A percentile compares a stretch with the other conserved stretches of the same genome.
These are phyloP conservation scores for Rhizopogon vesiculosus DNA, from an alignment of 768 basidiomycete genomes.

Conservation along the genomic window DNA sequence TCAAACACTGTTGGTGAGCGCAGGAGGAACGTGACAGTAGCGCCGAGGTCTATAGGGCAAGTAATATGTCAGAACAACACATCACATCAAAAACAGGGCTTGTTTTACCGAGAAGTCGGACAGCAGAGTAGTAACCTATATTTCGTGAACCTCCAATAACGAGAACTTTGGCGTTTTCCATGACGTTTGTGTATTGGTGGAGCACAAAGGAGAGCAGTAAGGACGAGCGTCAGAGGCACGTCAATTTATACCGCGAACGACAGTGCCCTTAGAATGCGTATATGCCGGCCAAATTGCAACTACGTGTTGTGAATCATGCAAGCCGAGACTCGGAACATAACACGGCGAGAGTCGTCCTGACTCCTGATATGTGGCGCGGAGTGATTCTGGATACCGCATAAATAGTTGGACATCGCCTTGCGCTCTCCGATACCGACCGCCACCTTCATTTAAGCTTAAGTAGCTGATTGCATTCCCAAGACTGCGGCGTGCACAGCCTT, in stretches of 20 bases:
- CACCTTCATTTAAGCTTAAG: no score
- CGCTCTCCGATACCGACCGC: no score
- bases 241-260: background rate
- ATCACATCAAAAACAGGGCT: background rate
- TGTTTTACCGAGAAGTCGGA: conserved; percentile 43
- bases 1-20: conserved; percentile 51
- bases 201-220: background rate
- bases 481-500: no score
- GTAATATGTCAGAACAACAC: background rate
- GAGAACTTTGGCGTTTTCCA: conserved; percentile 31
- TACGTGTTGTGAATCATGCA: no score
- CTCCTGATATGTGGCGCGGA: no score
- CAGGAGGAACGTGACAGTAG: conserved; percentile 60
- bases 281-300: no score
- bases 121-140: conserved; percentile 46
- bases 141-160: conserved; percentile 52
- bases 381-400: no score
- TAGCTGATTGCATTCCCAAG: no score
- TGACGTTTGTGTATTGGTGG: background rate
- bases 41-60: conserved; percentile 42
- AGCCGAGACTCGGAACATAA: no score
- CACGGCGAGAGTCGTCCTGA: no score
- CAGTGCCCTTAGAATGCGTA: no score
- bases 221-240: background rate
- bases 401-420: no score